Conservation (phyloP, 2,329 filamentous ascomycete genomes). For the Dryadomyces sulphureus region DNA sequence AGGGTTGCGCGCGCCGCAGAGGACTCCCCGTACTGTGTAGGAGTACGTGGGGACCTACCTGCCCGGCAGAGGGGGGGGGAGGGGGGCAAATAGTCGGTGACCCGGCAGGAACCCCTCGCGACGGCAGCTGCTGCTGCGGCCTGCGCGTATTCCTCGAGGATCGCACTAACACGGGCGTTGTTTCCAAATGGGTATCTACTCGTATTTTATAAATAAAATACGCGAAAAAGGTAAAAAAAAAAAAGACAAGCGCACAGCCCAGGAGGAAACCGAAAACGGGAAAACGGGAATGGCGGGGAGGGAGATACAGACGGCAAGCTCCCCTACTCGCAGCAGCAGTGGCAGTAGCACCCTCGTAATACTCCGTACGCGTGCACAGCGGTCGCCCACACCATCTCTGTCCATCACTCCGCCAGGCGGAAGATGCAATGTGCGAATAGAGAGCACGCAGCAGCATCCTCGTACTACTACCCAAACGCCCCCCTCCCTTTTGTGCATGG, state of each 20-base stretch:
- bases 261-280: too few species aligned
- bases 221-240: neutral
- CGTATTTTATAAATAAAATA: neutral
- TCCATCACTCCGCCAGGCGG: neutral
- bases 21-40: neutral
- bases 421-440: neutral
- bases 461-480: conserved; percentile 1
- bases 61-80: too few species aligned
- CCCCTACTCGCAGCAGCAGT: neutral
- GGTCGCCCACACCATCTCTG: neutral
- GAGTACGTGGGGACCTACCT: neutral
- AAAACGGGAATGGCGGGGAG: neutral
- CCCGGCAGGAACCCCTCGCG: neutral
- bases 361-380: neutral
- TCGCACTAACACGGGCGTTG: conserved; percentile 1
- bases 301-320: neutral
- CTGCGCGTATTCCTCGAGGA: neutral
- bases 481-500: neutral
- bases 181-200: neutral
- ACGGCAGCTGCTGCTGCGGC: neutral
- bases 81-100: neutral
- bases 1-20: neutral
- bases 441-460: neutral
- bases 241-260: too few species aligned
- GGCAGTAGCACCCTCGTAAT: neutral